phyloP scores from a whole-genome alignment of 495 filamentous ascomycete genomes.

The Neurospora sp. region DNA sequence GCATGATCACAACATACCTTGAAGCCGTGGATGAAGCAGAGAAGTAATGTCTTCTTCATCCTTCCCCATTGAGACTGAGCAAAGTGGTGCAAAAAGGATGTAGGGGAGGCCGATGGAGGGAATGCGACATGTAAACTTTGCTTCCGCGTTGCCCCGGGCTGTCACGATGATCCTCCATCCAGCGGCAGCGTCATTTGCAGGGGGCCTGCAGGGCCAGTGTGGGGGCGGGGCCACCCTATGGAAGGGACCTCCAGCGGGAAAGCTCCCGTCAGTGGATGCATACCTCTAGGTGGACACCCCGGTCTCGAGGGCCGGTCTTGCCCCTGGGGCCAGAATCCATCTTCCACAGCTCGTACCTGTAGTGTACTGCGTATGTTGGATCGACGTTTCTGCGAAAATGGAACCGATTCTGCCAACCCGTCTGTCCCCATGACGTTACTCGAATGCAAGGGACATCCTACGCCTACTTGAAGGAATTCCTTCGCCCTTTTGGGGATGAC shows the following conservation, averaged over 20 bases:
- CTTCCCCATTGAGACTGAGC: slow-evolving; percentile 24
- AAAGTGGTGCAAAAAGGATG: not conserved
- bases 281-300: not conserved
- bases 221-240: not conserved
- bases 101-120: not conserved
- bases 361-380: not conserved
- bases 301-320: not conserved
- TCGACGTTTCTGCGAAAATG: not conserved
- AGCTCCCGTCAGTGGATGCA: not conserved
- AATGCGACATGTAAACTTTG: not conserved
- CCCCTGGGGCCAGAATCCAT: not conserved
- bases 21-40: slow-evolving; percentile 96
- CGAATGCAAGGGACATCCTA: not conserved
- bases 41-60: slow-evolving; percentile 82
- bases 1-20: slow-evolving; percentile 48
- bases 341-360: not conserved
- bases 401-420: not conserved
- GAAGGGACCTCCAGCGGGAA: not conserved
- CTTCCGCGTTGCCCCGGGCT: not conserved
- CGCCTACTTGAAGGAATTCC: not conserved
- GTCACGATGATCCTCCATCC: not conserved
- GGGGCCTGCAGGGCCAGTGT: not conserved
- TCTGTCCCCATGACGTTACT: not conserved
- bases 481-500: not conserved
- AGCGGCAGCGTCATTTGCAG: not conserved